phyloP scores from a whole-genome alignment of 495 filamentous ascomycete species.

The Hyphodiscus hymeniophilus region DNA sequence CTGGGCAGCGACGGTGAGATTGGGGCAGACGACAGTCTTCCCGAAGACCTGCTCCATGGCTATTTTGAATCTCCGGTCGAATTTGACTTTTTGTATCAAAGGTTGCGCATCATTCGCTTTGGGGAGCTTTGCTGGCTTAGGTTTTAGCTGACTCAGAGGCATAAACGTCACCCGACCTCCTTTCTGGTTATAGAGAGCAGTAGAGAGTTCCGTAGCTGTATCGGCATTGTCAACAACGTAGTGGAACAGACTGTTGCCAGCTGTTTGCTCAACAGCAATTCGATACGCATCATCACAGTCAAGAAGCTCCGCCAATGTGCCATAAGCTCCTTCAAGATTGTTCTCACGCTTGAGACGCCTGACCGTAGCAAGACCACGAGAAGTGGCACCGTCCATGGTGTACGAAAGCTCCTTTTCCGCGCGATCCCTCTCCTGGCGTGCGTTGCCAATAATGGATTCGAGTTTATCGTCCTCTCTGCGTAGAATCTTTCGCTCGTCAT shows the following conservation, averaged over 20 bases:
- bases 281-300: slow-evolving; percentile 78
- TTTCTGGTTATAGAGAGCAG: slow-evolving; percentile 68
- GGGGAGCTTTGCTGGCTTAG: slow-evolving; percentile 64
- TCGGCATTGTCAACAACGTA: slow-evolving; percentile 91
- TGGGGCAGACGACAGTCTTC: slow-evolving; percentile 89
- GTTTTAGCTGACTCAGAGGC: slow-evolving; percentile 73
- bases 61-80: slow-evolving; percentile 64
- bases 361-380: slow-evolving; percentile 74
- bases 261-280: slow-evolving; percentile 85
- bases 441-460: slow-evolving; percentile 65
- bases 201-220: slow-evolving; percentile 73
- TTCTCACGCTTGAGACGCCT: slow-evolving; percentile 68
- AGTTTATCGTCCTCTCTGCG: slow-evolving; percentile 88
- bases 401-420: slow-evolving; percentile 70
- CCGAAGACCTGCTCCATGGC: slow-evolving; percentile 94
- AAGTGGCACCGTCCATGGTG: slow-evolving; percentile 83
- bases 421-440: slow-evolving; percentile 60
- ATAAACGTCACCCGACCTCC: slow-evolving; percentile 92
- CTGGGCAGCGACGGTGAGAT: slow-evolving; percentile 72
- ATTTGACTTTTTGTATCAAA: slow-evolving; percentile 79
- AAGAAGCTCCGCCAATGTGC: slow-evolving; percentile 85
- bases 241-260: slow-evolving; percentile 89
- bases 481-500: slow-evolving; percentile 84
- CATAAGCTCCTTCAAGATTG: slow-evolving; percentile 80
- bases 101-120: slow-evolving; percentile 79